These are phyloP conservation scores for Thielaviopsis euricoi DNA, from an alignment of 2,329 filamentous ascomycete genomes.

Conservation along the genomic window DNA sequence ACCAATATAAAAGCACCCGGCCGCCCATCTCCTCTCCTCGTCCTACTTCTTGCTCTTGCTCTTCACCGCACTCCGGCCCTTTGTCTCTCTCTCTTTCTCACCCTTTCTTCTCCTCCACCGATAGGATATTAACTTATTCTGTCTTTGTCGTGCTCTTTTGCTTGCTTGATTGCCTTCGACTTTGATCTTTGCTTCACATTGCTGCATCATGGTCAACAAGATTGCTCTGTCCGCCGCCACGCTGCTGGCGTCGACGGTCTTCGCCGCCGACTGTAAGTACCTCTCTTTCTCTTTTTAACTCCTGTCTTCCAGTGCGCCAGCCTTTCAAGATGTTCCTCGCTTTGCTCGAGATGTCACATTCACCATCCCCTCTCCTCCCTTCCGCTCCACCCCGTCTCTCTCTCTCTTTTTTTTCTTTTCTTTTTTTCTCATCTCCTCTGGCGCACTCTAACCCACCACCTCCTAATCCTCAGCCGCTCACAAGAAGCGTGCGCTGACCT, in stretches of 20 bases:
- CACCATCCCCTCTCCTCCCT: background rate
- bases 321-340: no score
- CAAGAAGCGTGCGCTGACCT: conserved; percentile 4
- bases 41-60: background rate
- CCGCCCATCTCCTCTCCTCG: background rate
- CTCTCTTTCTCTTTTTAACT: background rate
- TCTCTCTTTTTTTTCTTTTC: background rate
- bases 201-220: conserved; percentile 5
- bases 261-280: background rate
- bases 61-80: background rate
- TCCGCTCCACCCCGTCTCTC: background rate
- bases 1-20: background rate
- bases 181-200: background rate
- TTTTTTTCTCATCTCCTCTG: background rate
- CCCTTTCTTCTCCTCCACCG: no score
- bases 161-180: background rate
- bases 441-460: no score
- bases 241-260: background rate
- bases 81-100: background rate
- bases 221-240: conserved; percentile 1
- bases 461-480: background rate
- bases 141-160: background rate
- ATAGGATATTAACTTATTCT: background rate
- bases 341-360: no score
- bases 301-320: background rate